Conservation (phyloP, 2,329 filamentous ascomycete species). For the Nemania sp. region DNA sequence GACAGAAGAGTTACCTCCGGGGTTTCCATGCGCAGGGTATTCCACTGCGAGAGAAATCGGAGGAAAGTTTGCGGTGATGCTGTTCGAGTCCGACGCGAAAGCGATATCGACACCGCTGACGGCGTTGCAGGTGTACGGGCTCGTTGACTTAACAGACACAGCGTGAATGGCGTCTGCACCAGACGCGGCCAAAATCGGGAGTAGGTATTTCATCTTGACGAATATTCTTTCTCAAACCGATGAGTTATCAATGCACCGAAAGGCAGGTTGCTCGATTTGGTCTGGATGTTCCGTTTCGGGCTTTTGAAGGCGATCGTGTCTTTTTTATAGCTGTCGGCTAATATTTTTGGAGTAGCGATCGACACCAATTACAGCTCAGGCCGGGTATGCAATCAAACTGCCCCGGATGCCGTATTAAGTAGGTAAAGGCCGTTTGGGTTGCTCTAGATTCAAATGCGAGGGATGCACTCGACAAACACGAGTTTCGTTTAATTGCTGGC, state of each 20-base stretch:
- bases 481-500: not conserved
- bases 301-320: not conserved
- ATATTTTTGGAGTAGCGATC: slow-evolving; percentile 15
- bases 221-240: not conserved
- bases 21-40: slow-evolving; percentile 34
- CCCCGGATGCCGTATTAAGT: not conserved
- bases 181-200: slow-evolving; percentile 6
- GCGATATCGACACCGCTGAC: slow-evolving; percentile 38
- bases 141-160: slow-evolving; percentile 30
- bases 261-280: not conserved
- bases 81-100: slow-evolving; percentile 32
- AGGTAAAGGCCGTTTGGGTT: not conserved
- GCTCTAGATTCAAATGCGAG: not conserved
- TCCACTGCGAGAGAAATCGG: slow-evolving; percentile 23
- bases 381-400: not conserved
- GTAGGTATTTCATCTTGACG: slow-evolving; percentile 17
- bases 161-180: slow-evolving; percentile 31
- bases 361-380: not conserved
- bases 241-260: not conserved
- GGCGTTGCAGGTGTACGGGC: slow-evolving; percentile 35
- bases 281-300: not conserved
- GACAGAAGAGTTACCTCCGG: slow-evolving; percentile 32
- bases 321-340: slow-evolving; percentile 13
- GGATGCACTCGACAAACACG: not conserved
- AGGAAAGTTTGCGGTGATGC: slow-evolving; percentile 38